phyloP scores from a whole-genome alignment of 2,329 filamentous ascomycete genomes.

The Xenoacremonium recifei region DNA sequence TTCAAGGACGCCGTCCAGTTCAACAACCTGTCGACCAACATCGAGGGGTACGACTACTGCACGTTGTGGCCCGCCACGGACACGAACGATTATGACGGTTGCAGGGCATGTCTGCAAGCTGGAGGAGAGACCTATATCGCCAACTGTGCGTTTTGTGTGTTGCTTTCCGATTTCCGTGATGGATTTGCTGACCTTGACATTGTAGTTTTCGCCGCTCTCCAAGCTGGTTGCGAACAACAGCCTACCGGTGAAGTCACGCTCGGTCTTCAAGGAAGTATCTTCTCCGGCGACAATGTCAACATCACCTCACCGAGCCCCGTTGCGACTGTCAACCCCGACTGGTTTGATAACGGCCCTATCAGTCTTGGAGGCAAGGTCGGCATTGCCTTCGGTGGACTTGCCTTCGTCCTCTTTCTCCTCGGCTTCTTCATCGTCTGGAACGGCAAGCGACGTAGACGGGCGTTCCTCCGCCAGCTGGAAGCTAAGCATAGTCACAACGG shows the following conservation, averaged over 20 bases:
- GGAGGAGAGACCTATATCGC: constrained; percentile 40
- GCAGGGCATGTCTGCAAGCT: constrained; percentile 45
- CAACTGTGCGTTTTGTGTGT: constrained; percentile 46
- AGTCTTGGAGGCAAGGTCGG: constrained; percentile 56
- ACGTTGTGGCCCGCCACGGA: constrained; percentile 41
- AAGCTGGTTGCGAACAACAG: constrained; percentile 55
- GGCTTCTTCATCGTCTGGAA: constrained; percentile 56
- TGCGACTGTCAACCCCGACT: constrained; percentile 37
- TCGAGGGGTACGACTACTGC: constrained; percentile 54
- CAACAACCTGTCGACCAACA: constrained; percentile 46
- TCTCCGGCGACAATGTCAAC: constrained; percentile 47
- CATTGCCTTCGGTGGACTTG: constrained; percentile 52
- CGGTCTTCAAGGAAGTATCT: constrained; percentile 51
- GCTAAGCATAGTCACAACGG: constrained; percentile 33
- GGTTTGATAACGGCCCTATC: constrained; percentile 44
- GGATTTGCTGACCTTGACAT: constrained; percentile 21
- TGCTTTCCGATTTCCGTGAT: neutral
- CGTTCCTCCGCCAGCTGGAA: constrained; percentile 49
- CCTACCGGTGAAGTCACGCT: constrained; percentile 46
- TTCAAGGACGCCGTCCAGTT: constrained; percentile 47
- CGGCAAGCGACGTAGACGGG: constrained; percentile 54
- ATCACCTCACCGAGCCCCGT: constrained; percentile 48
- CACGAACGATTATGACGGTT: constrained; percentile 37
- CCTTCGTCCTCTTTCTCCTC: constrained; percentile 43
- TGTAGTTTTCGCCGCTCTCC: constrained; percentile 47